Conservation (phyloP, 1,284 basidiomycete genomes). For the Tilletia horrida region DNA sequence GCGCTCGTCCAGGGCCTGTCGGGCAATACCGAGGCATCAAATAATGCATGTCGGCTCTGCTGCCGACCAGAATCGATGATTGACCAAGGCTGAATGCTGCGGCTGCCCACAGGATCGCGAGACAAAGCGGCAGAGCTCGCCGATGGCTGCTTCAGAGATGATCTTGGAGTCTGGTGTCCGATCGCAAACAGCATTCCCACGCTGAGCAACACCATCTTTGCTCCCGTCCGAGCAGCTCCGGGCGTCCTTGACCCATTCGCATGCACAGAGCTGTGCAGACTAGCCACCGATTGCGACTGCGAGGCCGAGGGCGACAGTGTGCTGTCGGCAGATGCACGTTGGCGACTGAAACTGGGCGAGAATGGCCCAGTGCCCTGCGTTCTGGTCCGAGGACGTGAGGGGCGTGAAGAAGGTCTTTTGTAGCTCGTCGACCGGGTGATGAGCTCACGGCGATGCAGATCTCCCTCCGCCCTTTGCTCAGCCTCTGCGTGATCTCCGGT, state of each 20-base stretch:
- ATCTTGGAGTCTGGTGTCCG: neutral
- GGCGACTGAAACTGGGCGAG: neutral
- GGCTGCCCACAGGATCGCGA: too few relatives aligned
- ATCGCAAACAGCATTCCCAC: conserved; percentile 18
- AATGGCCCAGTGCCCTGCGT: neutral
- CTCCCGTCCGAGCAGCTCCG: conserved; percentile 22
- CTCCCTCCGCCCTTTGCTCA: too few relatives aligned
- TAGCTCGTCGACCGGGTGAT: too few relatives aligned
- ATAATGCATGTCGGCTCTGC: too few relatives aligned
- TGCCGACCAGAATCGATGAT: too few relatives aligned
- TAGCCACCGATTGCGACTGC: conserved; percentile 4
- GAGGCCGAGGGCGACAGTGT: neutral
- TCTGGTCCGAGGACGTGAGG: neutral
- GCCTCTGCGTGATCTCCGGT: too few relatives aligned
- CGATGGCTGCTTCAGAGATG: too few relatives aligned
- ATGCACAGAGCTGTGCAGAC: conserved; percentile 5
- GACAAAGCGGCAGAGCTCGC: too few relatives aligned
- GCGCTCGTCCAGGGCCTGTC: too few relatives aligned
- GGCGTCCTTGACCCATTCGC: neutral
- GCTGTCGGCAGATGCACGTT: neutral
- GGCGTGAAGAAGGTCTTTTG: neutral
- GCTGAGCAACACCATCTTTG: conserved; percentile 26
- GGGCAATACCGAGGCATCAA: too few relatives aligned
- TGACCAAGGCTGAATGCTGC: too few relatives aligned
- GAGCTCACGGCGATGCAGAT: too few relatives aligned